Evolutionary conservation across 768 basidiomycete species (phyloP).

Genomic region (Royoungia palumana): DNA sequence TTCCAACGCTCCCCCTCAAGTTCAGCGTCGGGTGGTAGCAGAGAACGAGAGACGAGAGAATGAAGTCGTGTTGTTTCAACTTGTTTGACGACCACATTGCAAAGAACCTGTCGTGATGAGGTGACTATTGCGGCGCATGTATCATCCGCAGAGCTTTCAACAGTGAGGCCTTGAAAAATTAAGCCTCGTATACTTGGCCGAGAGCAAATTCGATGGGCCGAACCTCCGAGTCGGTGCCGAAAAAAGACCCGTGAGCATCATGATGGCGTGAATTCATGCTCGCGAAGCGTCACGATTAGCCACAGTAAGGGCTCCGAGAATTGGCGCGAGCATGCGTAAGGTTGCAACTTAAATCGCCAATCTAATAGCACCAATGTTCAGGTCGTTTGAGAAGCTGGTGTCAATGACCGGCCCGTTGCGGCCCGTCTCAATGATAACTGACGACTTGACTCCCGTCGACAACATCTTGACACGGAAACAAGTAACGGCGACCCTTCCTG

Average conservation of each 20-base stretch:
- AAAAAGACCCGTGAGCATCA: neutral
- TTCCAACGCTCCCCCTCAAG: too few relatives aligned
- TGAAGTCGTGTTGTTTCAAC: too few relatives aligned
- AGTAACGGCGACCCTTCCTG: too few relatives aligned
- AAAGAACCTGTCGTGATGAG: conserved; percentile 63
- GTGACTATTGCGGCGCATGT: conserved; percentile 87
- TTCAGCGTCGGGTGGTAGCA: too few relatives aligned
- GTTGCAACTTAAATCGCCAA: too few relatives aligned
- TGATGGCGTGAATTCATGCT: neutral
- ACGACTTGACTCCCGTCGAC: too few relatives aligned
- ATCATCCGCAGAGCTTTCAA: conserved; percentile 93
- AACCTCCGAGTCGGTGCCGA: neutral
- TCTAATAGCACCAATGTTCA: too few relatives aligned
- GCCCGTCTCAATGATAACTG: too few relatives aligned
- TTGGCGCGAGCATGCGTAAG: neutral
- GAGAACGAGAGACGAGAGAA: too few relatives aligned
- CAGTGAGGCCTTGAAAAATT: conserved; percentile 49
- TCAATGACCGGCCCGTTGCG: too few relatives aligned
- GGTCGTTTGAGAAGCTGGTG: too few relatives aligned
- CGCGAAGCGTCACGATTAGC: neutral
- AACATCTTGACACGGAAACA: too few relatives aligned
- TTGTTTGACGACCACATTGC: conserved; percentile 87
- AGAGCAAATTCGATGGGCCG: neutral
- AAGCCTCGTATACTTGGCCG: neutral
- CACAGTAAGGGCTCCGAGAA: neutral